Conservation (phyloP, 2,329 filamentous ascomycete genomes). For the Claviceps sp. region DNA sequence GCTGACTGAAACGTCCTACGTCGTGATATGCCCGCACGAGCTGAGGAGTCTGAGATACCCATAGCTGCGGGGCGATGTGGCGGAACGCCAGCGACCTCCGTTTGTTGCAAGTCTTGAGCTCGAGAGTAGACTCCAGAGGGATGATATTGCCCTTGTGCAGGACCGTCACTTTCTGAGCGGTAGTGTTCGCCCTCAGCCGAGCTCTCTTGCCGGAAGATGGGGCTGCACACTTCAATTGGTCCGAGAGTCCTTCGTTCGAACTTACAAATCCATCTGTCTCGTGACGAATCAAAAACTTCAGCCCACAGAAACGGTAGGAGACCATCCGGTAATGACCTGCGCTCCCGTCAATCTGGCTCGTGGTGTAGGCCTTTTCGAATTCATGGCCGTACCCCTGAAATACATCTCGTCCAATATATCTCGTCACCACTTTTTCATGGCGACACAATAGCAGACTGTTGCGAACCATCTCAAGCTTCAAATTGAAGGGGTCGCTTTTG, state of each 20-base stretch:
- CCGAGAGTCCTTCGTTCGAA: constrained; percentile 8
- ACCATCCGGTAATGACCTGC: constrained; percentile 33
- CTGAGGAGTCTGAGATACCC: constrained; percentile 32
- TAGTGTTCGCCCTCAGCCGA: background rate
- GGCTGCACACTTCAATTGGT: constrained; percentile 14
- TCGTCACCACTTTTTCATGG: constrained; percentile 15
- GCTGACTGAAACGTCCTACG: constrained; percentile 19
- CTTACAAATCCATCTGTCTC: constrained; percentile 29
- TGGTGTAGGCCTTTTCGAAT: constrained; percentile 32
- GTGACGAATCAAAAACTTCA: constrained; percentile 28
- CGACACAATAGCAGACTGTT: constrained; percentile 26
- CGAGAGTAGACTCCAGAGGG: constrained; percentile 23
- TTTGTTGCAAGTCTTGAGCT: constrained; percentile 30
- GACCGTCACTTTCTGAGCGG: constrained; percentile 17
- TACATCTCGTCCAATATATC: constrained; percentile 18
- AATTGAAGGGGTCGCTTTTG: constrained; percentile 23
- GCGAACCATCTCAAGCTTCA: constrained; percentile 24
- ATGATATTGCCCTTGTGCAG: constrained; percentile 18
- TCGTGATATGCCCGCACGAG: constrained; percentile 31
- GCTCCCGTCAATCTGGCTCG: constrained; percentile 17
- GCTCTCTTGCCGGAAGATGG: constrained; percentile 8
- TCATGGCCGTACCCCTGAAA: constrained; percentile 30
- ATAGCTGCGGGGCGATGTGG: constrained; percentile 28
- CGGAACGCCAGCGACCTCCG: constrained; percentile 19
- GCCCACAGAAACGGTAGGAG: constrained; percentile 26